Evolutionary conservation across 768 basidiomycete genomes (phyloP), one percentile per base, ranked within the genome.

Genomic region (Leccinum imitatum): DNA sequence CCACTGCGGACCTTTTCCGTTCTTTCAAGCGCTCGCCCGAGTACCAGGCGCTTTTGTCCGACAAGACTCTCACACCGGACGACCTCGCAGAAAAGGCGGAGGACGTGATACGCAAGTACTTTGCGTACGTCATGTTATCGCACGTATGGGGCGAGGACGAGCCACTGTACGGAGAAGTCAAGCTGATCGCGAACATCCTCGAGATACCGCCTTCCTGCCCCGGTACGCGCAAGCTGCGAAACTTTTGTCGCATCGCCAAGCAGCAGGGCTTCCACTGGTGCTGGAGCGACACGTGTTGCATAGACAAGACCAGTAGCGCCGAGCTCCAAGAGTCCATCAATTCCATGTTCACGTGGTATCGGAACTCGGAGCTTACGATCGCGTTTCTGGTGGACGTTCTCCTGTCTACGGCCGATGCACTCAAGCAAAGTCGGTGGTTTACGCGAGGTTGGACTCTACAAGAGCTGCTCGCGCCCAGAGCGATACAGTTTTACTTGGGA

Each of bases 311-410:
- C 11, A 74, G 70, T 52, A 73, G 67, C 19, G 69, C 67, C 13
- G 72, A 74, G 48, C 62, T 73, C 3, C 67, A 70, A 15, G 72
- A 74, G 39, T 67, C 73, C 55, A 69, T 74, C 48, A 64, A 66
- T n/a, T 68, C 67, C 53, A 74, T 74, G 73, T 75, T 75, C 25
- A 63, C 25, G 14, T 74, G 73, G 73, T 74, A 73, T 31, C 62
- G 70, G 27, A 66, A 69, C 35, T 71, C 73, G 0, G 58, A 61
- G 2, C 56, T 75, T 33, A 75, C 73, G n/a, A 60, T 73, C 27
- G 65, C 69, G n/a, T 69, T 73, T 54, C 63, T 74, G 8, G 15
- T 48, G 25, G 70, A 71, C 15, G 67, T 71, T 30, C 57, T 58
- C 37, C 47, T 59, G 4, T 41, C 60, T 17, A 63, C 59, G 1